Base-by-base conservation (phyloP, 306 rosid species). In the Vicia sativa region DNA sequence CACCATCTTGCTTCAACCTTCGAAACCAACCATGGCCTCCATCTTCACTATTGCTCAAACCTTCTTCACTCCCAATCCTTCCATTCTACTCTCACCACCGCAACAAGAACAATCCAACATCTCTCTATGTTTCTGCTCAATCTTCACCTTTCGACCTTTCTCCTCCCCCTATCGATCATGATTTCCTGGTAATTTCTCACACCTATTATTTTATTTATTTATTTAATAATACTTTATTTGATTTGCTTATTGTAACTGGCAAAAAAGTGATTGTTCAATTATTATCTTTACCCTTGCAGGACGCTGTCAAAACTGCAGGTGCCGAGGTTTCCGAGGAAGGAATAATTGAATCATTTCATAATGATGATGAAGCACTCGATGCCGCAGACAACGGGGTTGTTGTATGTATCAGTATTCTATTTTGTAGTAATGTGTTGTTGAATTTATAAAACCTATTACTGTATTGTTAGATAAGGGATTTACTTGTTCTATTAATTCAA, bases 141-240 rank as follows among this genome's bases (percentile, higher is more conserved):
- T 74, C 85, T 62, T 74, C 77, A 59, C 76, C 92, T 54, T 92
- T 81, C 76, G 89, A 89, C 58, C 88, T 89, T 73, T 86, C 91
- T 5, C 96, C 98, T 62, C 98, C 96, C 56, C 93, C 98, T 4
- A 92, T 92, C 68, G 95, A 87, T 68, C 96, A 86, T 64, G 96
- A 92, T 70, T 79, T 92, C 52, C 79, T 87, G 39, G 97, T 91
- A 72, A 69, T 76, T 64, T 48, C 18, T 0, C 23, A n/a, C 68
- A 3, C 53, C 26, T 4, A 1, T 4, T 41, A n/a, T 13, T 42
- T 0, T 43, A 4, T 12, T 46, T n/a, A n/a, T n/a, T 16, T n/a
- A 44, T 8, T 9, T 49, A 15, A 16, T 48, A 15, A 48, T 48
- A 0, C 2, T 16, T 48, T 16, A 1, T 49, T 18, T 6, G 1